These are phyloP conservation scores for Rhizopus stolonifer DNA, from an alignment of 371 early-diverging fungal species.

Conservation along the genomic window DNA sequence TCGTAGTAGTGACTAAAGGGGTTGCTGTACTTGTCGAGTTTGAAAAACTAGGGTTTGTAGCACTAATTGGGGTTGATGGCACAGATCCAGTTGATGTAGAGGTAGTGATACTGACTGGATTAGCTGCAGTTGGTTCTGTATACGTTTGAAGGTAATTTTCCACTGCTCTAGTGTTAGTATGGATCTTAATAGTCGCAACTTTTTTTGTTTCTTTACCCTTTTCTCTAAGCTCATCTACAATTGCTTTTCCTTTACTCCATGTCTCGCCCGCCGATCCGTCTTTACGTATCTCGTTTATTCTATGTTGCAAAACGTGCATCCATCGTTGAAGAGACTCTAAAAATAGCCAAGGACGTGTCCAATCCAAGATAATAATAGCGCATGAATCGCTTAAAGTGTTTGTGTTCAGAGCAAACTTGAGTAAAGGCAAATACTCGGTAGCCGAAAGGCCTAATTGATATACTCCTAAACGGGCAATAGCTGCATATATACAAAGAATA, in stretches of 20 bases:
- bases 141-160: conserved; percentile 64
- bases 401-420: conserved; percentile 72
- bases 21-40: conserved; percentile 10
- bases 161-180: conserved; percentile 26
- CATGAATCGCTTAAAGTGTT: conserved; percentile 65
- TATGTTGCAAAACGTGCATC: conserved; percentile 71
- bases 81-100: conserved; percentile 40
- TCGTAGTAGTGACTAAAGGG: conserved; percentile 47
- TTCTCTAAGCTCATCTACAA: conserved; percentile 75
- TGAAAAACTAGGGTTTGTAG: not conserved
- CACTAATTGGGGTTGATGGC: conserved; percentile 9
- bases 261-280: conserved; percentile 54
- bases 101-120: conserved; percentile 30
- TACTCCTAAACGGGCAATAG: conserved; percentile 78
- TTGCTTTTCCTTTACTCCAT: conserved; percentile 67
- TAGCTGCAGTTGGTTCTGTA: conserved; percentile 42
- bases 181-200: not conserved
- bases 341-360: conserved; percentile 92
- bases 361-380: conserved; percentile 84
- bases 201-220: conserved; percentile 43
- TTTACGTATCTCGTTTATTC: conserved; percentile 59
- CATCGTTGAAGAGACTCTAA: conserved; percentile 79
- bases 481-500: conserved; percentile 18
- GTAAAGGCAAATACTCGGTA: conserved; percentile 69
- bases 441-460: conserved; percentile 84